Conservation (phyloP, 805 yeast species). For the Candida fluviatilis region DNA sequence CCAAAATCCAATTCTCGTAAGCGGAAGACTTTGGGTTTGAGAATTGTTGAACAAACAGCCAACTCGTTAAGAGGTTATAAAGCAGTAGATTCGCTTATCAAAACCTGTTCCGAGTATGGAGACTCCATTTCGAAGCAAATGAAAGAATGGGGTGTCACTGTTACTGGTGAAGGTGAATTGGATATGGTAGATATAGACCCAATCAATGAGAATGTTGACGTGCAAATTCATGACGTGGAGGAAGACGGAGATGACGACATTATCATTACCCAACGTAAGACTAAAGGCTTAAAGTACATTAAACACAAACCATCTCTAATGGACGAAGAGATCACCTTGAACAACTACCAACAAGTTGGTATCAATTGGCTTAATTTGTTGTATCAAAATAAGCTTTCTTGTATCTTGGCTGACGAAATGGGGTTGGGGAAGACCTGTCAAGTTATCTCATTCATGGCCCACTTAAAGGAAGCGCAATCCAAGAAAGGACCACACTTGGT, state of each 20-base stretch:
- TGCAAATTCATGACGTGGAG: slow-evolving; percentile 12
- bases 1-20: slow-evolving; percentile 31
- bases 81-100: slow-evolving; percentile 91
- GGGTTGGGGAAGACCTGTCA: slow-evolving; percentile 97
- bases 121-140: slow-evolving; percentile 66
- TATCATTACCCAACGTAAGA: slow-evolving; percentile 17
- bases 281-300: slow-evolving; percentile 42
- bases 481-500: slow-evolving; percentile 78
- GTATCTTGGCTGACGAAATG: slow-evolving; percentile 98
- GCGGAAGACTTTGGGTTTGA: slow-evolving; percentile 61
- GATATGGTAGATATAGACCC: slow-evolving; percentile 53
- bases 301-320: slow-evolving; percentile 68
- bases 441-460: slow-evolving; percentile 87
- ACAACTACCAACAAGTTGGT: slow-evolving; percentile 95
- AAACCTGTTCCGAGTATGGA: slow-evolving; percentile 78
- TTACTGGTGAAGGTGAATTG: slow-evolving; percentile 65
- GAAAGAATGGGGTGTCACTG: slow-evolving; percentile 82
- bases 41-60: slow-evolving; percentile 65
- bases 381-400: slow-evolving; percentile 74
- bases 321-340: slow-evolving; percentile 61
- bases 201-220: slow-evolving; percentile 23
- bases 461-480: slow-evolving; percentile 62
- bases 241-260: slow-evolving; percentile 35
- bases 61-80: slow-evolving; percentile 79
- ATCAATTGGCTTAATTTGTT: slow-evolving; percentile 85